A percentile compares a stretch with the other conserved stretches of the same genome.
Conservation (phyloP, 495 filamentous ascomycete genomes). For the Penicillium riverlandense region DNA sequence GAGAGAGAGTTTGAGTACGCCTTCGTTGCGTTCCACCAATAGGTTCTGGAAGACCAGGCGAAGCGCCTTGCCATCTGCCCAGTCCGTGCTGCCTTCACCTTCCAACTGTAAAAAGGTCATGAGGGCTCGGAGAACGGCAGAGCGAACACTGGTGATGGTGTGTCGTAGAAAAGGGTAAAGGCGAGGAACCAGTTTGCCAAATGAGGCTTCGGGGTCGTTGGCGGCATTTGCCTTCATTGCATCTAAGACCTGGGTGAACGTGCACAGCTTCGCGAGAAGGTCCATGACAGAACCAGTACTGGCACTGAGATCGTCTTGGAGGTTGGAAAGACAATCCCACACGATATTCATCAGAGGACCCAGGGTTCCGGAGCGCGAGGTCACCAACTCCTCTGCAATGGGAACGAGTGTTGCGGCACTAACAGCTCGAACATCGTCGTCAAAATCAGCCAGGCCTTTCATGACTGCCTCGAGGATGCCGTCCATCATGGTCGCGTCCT, state of each 20-base stretch:
- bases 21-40: slow-evolving; percentile 83
- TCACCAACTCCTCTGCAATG: slow-evolving; percentile 89
- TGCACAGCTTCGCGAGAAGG: slow-evolving; percentile 87
- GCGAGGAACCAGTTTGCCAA: slow-evolving; percentile 83
- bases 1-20: slow-evolving; percentile 68
- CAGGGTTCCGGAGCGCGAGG: slow-evolving; percentile 67
- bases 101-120: slow-evolving; percentile 87
- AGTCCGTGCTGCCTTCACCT: slow-evolving; percentile 75
- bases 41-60: slow-evolving; percentile 91
- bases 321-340: slow-evolving; percentile 91
- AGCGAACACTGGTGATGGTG: slow-evolving; percentile 91
- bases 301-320: slow-evolving; percentile 93
- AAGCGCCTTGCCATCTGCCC: slow-evolving; percentile 85
- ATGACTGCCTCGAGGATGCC: slow-evolving; percentile 88
- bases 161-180: slow-evolving; percentile 95
- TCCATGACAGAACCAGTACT: slow-evolving; percentile 99
- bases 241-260: slow-evolving; percentile 84
- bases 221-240: slow-evolving; percentile 90
- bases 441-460: slow-evolving; percentile 82
- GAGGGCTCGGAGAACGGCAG: slow-evolving; percentile 85
- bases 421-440: slow-evolving; percentile 94
- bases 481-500: slow-evolving; percentile 79
- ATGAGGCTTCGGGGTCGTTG: slow-evolving; percentile 75
- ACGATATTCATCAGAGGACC: slow-evolving; percentile 83
- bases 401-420: slow-evolving; percentile 95